Base-by-base conservation (phyloP, 371 early-diverging fungal species). In the Gilbertella persicaria region DNA sequence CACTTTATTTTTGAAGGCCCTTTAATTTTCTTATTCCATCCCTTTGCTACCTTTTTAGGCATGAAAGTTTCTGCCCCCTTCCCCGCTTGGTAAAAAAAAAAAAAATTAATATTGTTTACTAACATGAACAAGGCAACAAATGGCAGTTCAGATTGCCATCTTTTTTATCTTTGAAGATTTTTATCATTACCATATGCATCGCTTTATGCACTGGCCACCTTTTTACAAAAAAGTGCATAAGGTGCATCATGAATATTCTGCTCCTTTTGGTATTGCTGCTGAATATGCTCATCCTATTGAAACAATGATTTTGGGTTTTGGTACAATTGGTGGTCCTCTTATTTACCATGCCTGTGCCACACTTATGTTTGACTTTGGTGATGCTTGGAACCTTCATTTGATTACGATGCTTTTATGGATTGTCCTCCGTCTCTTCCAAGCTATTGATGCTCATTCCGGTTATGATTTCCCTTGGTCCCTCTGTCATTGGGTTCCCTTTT, bases 381-480 rank as follows among this genome's bases (percentile, higher is more conserved):
- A 49, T n/a, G 53, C 55, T 21, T 91, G 85, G 82, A 79, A 85
- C 41, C 73, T 94, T 47, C 94, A 94, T 57, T 64, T 94, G 21
- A 66, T 92, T 38, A 89, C 90, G 30, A 84, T 94, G 79, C 65
- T 91, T 38, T 56, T 78, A 13, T 95, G 96, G 95, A 83, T 93
- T 58, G 77, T 82, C 23, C 66, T 85, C 16, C 85, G 92, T 60
- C 81, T 93, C 45, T 84, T 90, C 71, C 90, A 89, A 71, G 86
- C 94, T 23, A 86, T 97, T 30, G 96, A 96, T 67, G 90, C 93
- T 42, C 97, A 97, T 73, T 91, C 92, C 38, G 97, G 97, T 1
- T 96, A 96, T 60, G 96, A 95, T 62, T 95, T 96, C 70, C 97
- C 96, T 30, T 95, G 93, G 92, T 88, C 88, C 17, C 80, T 91